phyloP scores from a whole-genome alignment of 208 protist genomes.

The Wallacemonas collosoma region DNA sequence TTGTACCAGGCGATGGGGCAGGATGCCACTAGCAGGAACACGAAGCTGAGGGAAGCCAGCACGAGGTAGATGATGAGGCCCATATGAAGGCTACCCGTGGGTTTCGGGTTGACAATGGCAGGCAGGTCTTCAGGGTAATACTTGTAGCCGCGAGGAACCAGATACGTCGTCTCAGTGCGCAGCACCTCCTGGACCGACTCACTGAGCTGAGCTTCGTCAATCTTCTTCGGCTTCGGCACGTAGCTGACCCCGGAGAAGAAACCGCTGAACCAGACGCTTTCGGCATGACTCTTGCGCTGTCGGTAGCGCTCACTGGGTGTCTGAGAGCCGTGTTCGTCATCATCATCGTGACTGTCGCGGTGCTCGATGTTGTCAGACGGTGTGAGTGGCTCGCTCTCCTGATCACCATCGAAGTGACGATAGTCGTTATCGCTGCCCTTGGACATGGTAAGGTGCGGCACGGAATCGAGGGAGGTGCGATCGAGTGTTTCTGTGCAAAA shows the following conservation, averaged over 20 bases:
- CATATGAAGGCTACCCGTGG: constrained; percentile 24
- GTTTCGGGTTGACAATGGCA: constrained; percentile 36
- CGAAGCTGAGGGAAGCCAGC: constrained; percentile 38
- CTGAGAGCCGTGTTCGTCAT: constrained; percentile 21
- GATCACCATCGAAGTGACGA: constrained; percentile 15
- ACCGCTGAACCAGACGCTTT: constrained; percentile 53
- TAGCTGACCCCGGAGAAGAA: constrained; percentile 50
- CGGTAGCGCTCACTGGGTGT: constrained; percentile 32
- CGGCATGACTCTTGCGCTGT: constrained; percentile 27
- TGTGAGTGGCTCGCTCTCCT: not conserved
- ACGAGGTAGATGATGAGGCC: constrained; percentile 46
- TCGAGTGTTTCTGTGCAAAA: too few relatives aligned
- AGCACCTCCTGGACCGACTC: constrained; percentile 41
- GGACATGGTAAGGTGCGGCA: not conserved
- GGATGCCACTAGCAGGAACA: constrained; percentile 39
- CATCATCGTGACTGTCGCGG: constrained; percentile 8
- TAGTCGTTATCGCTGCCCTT: constrained; percentile 17
- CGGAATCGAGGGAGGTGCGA: too few relatives aligned
- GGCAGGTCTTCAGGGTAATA: constrained; percentile 46
- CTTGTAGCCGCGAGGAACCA: constrained; percentile 63
- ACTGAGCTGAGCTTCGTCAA: constrained; percentile 37
- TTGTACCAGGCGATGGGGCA: constrained; percentile 63
- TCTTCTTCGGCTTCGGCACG: constrained; percentile 46
- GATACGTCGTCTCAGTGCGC: constrained; percentile 43
- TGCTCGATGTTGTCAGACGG: not conserved